Percentiles rank a stretch among this genome's conserved stretches.
Conservation (phyloP, 768 basidiomycete species). For the Floccularia luteovirens region DNA sequence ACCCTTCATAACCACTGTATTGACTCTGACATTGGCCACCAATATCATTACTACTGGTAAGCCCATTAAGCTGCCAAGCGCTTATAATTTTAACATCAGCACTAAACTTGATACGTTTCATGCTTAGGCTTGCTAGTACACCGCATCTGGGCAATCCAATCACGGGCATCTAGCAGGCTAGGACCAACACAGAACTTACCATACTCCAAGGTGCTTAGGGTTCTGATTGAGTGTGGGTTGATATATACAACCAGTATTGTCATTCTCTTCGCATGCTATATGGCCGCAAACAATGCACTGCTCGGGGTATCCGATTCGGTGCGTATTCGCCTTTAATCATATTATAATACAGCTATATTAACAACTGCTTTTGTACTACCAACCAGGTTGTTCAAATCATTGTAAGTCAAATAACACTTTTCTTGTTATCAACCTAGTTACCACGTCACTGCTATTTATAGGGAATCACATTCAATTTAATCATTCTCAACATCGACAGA, state of each 20-base stretch:
- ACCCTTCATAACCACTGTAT: slow-evolving; percentile 13
- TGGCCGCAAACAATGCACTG: slow-evolving; percentile 5
- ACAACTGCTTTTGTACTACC: slow-evolving; percentile 7
- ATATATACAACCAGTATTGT: slow-evolving; percentile 6
- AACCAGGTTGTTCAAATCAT: slow-evolving; percentile 16
- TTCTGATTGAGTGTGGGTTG: slow-evolving; percentile 14
- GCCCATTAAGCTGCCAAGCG: not conserved
- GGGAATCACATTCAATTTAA: slow-evolving; percentile 14
- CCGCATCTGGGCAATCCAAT: slow-evolving; percentile 1
- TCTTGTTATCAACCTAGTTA: not conserved
- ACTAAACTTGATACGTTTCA: not conserved
- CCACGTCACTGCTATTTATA: not conserved
- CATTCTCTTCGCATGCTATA: slow-evolving; percentile 2
- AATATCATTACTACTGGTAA: slow-evolving; percentile 14
- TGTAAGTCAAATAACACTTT: slow-evolving; percentile 1
- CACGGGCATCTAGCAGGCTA: not conserved
- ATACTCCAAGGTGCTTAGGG: not conserved
- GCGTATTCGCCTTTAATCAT: slow-evolving; percentile 9
- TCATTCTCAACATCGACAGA: slow-evolving; percentile 9
- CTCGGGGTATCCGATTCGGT: slow-evolving; percentile 5
- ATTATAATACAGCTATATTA: not conserved
- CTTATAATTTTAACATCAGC: not conserved
- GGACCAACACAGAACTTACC: not conserved
- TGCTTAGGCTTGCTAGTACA: slow-evolving; percentile 1
- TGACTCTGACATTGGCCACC: slow-evolving; percentile 12